phyloP scores from a whole-genome alignment of 352 stramenopile genomes.

The Globisporangium takayamanum region DNA sequence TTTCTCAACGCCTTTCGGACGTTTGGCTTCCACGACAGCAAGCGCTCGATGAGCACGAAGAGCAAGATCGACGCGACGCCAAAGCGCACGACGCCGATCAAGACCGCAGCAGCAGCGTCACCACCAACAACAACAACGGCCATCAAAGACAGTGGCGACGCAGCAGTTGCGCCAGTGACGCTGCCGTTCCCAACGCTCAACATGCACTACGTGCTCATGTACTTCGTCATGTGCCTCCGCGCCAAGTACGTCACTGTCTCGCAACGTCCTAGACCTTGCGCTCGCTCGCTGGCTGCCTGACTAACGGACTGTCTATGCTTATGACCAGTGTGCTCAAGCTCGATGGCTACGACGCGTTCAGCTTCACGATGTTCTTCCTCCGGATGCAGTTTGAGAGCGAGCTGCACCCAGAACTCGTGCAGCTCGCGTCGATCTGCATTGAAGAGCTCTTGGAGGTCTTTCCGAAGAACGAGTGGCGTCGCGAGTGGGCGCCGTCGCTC shows the following conservation, averaged over 20 bases:
- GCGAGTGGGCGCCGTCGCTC: slow-evolving; percentile 68
- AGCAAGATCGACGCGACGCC: slow-evolving; percentile 57
- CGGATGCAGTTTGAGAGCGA: slow-evolving; percentile 79
- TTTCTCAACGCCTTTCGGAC: slow-evolving; percentile 71
- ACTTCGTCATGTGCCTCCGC: slow-evolving; percentile 65
- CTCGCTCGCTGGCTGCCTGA: not conserved
- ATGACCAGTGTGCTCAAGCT: slow-evolving; percentile 33
- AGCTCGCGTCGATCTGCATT: slow-evolving; percentile 72
- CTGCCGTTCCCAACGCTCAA: slow-evolving; percentile 67
- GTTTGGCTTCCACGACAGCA: slow-evolving; percentile 80
- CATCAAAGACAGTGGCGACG: slow-evolving; percentile 16
- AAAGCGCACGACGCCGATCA: slow-evolving; percentile 13
- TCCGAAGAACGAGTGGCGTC: slow-evolving; percentile 54
- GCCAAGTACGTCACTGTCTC: slow-evolving; percentile 25
- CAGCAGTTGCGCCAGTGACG: slow-evolving; percentile 2
- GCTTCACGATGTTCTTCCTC: slow-evolving; percentile 83
- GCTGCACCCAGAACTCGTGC: slow-evolving; percentile 69
- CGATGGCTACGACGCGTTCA: slow-evolving; percentile 74
- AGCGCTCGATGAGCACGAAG: slow-evolving; percentile 76
- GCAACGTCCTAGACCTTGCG: not conserved
- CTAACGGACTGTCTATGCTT: not conserved
- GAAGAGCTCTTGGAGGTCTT: slow-evolving; percentile 78
- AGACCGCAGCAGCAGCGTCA: not conserved
- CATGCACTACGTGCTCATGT: slow-evolving; percentile 77
- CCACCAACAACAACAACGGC: not conserved